Conservation (phyloP, 768 basidiomycete genomes). For the Amanita jacksonii region DNA sequence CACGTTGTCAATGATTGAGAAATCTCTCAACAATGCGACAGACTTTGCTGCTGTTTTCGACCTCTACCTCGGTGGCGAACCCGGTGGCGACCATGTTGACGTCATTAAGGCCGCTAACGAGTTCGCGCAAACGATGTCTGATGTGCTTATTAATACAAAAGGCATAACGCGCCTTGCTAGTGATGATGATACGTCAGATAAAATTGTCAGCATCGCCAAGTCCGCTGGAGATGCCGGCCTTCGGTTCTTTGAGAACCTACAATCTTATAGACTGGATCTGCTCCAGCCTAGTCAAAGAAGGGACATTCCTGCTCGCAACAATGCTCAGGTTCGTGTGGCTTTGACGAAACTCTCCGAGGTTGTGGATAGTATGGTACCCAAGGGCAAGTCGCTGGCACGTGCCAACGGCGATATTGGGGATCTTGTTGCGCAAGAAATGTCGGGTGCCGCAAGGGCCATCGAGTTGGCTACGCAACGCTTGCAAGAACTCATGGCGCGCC, state of each 20-base stretch:
- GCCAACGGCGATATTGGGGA: constrained; percentile 92
- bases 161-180: constrained; percentile 89
- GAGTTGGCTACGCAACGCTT: constrained; percentile 86
- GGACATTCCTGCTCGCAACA: constrained; percentile 84
- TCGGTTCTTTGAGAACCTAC: constrained; percentile 90
- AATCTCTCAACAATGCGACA: constrained; percentile 86
- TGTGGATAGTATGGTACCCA: constrained; percentile 80
- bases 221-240: constrained; percentile 80
- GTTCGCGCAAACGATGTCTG: constrained; percentile 86
- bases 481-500: constrained; percentile 85
- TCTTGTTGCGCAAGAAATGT: constrained; percentile 95
- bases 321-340: constrained; percentile 74
- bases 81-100: constrained; percentile 91
- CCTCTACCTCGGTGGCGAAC: constrained; percentile 77
- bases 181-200: constrained; percentile 89
- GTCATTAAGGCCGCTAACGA: constrained; percentile 98
- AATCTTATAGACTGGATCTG: constrained; percentile 89
- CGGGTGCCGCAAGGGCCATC: constrained; percentile 85
- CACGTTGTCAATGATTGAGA: constrained; percentile 97
- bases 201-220: constrained; percentile 78
- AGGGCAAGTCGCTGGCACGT: constrained; percentile 67
- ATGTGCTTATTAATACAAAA: constrained; percentile 90
- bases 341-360: constrained; percentile 80
- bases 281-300: constrained; percentile 66
- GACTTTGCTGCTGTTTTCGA: constrained; percentile 96